A percentile compares a stretch with the other conserved stretches of the same genome.
phyloP scores from a whole-genome alignment of 1,284 basidiomycete species.

The Sporisorium graminicola region DNA sequence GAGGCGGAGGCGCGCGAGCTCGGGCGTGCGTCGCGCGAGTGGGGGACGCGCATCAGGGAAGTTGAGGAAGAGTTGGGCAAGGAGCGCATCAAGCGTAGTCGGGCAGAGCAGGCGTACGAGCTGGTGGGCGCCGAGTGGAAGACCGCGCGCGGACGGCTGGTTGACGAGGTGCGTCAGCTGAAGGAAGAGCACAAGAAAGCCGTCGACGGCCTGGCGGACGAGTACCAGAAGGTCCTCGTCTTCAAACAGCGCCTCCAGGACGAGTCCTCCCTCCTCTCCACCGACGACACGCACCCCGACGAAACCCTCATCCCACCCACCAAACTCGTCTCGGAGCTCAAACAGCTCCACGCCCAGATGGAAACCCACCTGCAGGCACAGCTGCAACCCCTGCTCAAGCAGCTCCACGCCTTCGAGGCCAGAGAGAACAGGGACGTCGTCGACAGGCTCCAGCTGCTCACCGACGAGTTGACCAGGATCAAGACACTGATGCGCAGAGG shows the following conservation, averaged over 20 bases:
- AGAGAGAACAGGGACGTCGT: slow-evolving; percentile 24
- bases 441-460: slow-evolving; percentile 14
- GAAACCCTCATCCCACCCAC: background rate
- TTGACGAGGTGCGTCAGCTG: slow-evolving; percentile 47
- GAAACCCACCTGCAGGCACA: slow-evolving; percentile 1
- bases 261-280: slow-evolving; percentile 6
- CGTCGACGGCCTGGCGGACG: slow-evolving; percentile 17
- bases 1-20: slow-evolving; percentile 66
- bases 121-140: slow-evolving; percentile 53
- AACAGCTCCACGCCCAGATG: slow-evolving; percentile 12
- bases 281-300: background rate
- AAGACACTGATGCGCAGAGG: slow-evolving; percentile 43
- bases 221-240: slow-evolving; percentile 23
- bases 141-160: slow-evolving; percentile 34
- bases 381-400: slow-evolving; percentile 21
- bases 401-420: slow-evolving; percentile 18
- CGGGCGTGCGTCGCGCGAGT: slow-evolving; percentile 57
- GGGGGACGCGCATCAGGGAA: slow-evolving; percentile 60
- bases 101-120: slow-evolving; percentile 57
- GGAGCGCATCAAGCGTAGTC: slow-evolving; percentile 39
- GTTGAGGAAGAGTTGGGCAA: slow-evolving; percentile 60
- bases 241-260: slow-evolving; percentile 29
- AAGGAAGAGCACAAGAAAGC: slow-evolving; percentile 10
- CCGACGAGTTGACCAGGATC: slow-evolving; percentile 41
- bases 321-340: slow-evolving; percentile 14